These are phyloP conservation scores for Pisolithus thermaeus DNA, from an alignment of 1,284 basidiomycete genomes.

Conservation along the genomic window DNA sequence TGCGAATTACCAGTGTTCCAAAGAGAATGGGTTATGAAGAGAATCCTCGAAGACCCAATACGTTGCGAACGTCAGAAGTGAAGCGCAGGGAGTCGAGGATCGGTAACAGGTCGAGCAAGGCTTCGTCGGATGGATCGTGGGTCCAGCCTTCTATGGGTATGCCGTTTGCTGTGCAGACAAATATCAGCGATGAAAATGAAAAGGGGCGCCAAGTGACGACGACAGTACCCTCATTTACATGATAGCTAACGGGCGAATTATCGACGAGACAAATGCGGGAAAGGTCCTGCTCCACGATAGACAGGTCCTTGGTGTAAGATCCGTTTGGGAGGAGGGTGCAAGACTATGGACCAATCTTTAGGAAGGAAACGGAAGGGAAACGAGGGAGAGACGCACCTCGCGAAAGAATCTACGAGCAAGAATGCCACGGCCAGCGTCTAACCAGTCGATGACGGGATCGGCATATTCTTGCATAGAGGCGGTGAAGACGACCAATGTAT, in stretches of 20 bases:
- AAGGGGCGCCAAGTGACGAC: slow-evolving; percentile 7
- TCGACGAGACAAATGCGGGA: slow-evolving; percentile 91
- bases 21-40: slow-evolving; percentile 24
- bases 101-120: slow-evolving; percentile 90
- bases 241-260: slow-evolving; percentile 94
- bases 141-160: slow-evolving; percentile 99
- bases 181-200: slow-evolving; percentile 7
- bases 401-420: slow-evolving; percentile 87
- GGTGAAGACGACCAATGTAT: slow-evolving; percentile 97
- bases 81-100: slow-evolving; percentile 95
- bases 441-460: slow-evolving; percentile 99
- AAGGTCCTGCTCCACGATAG: slow-evolving; percentile 85
- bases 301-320: slow-evolving; percentile 91
- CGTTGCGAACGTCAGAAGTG: slow-evolving; percentile 89
- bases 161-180: slow-evolving; percentile 70
- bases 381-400: slow-evolving; percentile 54
- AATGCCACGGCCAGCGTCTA: slow-evolving; percentile 91
- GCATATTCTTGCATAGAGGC: slow-evolving; percentile 99
- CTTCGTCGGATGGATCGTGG: slow-evolving; percentile 94
- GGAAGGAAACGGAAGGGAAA: neutral
- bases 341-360: slow-evolving; percentile 44
- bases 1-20: neutral
- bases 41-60: slow-evolving; percentile 78
- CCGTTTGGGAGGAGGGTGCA: slow-evolving; percentile 91
- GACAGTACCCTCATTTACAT: slow-evolving; percentile 77